These are phyloP conservation scores for Sanghuangporus sanghuang DNA, from an alignment of 1,284 basidiomycete species.

Conservation along the genomic window DNA sequence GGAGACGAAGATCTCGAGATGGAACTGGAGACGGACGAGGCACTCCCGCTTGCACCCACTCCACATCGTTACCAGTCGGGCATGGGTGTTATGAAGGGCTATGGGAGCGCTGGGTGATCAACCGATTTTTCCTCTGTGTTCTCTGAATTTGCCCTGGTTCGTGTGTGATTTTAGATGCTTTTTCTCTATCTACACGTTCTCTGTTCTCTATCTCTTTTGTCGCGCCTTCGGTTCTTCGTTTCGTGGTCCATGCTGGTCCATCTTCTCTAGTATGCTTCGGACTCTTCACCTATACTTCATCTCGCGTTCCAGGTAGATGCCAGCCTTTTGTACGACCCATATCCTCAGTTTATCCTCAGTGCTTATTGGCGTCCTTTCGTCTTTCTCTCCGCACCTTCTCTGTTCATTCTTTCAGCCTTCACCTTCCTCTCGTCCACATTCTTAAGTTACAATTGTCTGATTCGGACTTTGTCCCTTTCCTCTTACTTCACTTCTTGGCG, in stretches of 20 bases:
- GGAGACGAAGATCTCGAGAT: neutral
- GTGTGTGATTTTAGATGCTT: neutral
- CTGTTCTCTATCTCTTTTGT: neutral
- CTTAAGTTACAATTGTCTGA: no score
- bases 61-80: neutral
- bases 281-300: neutral
- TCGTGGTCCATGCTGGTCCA: neutral
- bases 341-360: no score
- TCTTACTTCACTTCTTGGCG: no score
- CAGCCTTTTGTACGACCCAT: neutral
- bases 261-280: neutral
- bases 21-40: slow-evolving; percentile 2
- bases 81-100: neutral
- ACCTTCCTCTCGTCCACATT: no score
- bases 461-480: no score
- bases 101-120: neutral
- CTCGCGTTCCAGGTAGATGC: neutral
- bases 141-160: neutral
- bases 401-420: no score
- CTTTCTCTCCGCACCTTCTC: no score
- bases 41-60: neutral
- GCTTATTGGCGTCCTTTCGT: no score
- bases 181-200: neutral
- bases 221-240: neutral
- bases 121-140: neutral